Conservation (phyloP, 345 rosid species). For the Turritis glabra region DNA sequence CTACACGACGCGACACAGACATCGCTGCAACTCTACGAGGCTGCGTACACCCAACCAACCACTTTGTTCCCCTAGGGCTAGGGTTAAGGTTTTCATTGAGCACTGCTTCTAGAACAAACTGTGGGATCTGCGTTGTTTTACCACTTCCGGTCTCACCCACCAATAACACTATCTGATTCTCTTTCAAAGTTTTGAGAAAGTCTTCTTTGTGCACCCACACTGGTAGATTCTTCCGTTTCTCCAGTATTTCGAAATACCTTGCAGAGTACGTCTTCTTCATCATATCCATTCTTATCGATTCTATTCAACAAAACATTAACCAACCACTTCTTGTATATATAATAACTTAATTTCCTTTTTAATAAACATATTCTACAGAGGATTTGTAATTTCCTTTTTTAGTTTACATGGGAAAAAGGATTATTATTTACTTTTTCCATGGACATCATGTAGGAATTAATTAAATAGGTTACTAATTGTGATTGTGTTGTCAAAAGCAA, state of each 20-base stretch:
- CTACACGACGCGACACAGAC: no score
- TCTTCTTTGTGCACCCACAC: background rate
- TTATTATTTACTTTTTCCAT: no score
- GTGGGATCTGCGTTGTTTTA: conserved; percentile 10
- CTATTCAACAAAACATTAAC: no score
- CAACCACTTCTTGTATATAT: no score
- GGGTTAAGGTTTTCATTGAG: background rate
- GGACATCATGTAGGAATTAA: no score
- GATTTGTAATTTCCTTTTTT: no score
- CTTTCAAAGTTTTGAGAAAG: background rate
- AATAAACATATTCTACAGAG: no score
- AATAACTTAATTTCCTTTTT: no score
- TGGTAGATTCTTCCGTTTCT: background rate
- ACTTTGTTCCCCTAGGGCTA: background rate
- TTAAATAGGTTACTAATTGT: no score
- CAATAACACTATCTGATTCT: background rate
- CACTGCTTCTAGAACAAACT: background rate
- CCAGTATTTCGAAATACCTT: background rate
- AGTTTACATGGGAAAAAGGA: no score
- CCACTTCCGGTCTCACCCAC: background rate
- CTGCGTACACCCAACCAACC: conserved; percentile 1
- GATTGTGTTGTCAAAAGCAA: no score
- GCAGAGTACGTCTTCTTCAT: background rate
- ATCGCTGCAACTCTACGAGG: no score
- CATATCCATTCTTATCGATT: background rate